These are phyloP conservation scores for Colletotrichum tabaci DNA, from an alignment of 2,329 filamentous ascomycete species.

Conservation along the genomic window DNA sequence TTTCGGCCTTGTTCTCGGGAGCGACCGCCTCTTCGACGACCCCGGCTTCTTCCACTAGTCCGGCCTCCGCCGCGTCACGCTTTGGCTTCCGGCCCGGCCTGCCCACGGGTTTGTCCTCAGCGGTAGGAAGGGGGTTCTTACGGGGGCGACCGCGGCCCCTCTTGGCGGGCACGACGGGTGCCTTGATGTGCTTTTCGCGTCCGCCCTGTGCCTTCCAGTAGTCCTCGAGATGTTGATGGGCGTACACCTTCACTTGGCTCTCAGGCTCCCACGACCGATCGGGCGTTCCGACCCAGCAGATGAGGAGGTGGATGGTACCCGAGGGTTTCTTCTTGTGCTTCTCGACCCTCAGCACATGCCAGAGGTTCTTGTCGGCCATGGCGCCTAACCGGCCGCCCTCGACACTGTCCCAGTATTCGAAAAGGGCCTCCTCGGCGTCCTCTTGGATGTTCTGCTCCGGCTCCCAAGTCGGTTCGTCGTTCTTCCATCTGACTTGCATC, in stretches of 20 bases:
- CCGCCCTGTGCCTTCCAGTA: conserved; percentile 53
- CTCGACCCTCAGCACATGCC: conserved; percentile 42
- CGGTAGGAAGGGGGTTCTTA: background rate
- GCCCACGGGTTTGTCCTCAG: too few species aligned
- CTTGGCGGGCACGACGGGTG: conserved; percentile 12
- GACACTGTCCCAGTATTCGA: conserved; percentile 42
- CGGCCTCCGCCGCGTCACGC: conserved; percentile 13
- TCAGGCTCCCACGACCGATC: conserved; percentile 43
- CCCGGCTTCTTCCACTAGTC: background rate
- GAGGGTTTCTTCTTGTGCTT: conserved; percentile 36
- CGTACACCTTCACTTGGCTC: conserved; percentile 25
- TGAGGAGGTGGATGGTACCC: conserved; percentile 29
- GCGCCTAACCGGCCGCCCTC: conserved; percentile 39
- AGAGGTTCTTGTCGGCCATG: conserved; percentile 40
- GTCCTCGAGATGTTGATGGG: conserved; percentile 41
- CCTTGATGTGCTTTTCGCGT: conserved; percentile 44
- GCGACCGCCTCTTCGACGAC: background rate
- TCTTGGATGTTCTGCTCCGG: conserved; percentile 52
- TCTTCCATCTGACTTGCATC: conserved; percentile 51
- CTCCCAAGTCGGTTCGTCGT: conserved; percentile 51
- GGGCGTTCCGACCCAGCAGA: conserved; percentile 36
- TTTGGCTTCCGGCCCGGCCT: conserved; percentile 7
- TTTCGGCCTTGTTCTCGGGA: background rate
- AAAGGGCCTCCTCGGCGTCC: conserved; percentile 51
- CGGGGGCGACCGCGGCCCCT: conserved; percentile 34